Base-by-base conservation (phyloP, 345 rosid genomes). In the Crucihimalaya himalaica region DNA sequence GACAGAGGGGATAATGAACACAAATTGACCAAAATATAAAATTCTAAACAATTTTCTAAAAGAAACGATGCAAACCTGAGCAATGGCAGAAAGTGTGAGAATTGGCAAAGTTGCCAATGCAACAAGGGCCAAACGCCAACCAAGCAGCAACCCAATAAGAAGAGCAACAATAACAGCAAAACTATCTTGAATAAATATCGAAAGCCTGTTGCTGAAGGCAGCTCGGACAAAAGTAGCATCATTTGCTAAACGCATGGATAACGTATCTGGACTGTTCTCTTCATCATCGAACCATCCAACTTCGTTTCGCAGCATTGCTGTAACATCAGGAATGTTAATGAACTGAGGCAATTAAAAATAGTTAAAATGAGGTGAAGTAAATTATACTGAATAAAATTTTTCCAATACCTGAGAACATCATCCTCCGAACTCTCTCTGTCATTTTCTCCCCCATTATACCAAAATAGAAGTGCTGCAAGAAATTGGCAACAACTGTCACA, bases 381-480 rank as follows among this genome's bases (percentile, higher is more conserved):
- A 10, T 23, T 37, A 55, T 28, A 58, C 15, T 19, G 35, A 37
- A 15, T 40, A 35, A 8, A 42, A 64, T 57, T 13, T 16, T 27
- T 68, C 35, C 20, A 74, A 62, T 79, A 92, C 99, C 98, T 84
- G 98, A 92, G 84, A 95, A 95, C 99, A 95, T 95, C 99, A 95
- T 95, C 73, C 97, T 81, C 65, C 99, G 88, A 6, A 95, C 97
- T 64, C 98, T 84, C 74, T 92, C 97, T 2, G 99, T 95, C 99
- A 95, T 92, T 74, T 95, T 92, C 85, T 95, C 99, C 63, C 99
- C 99, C 99, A 95, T 95, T 69, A 95, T 95, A 63, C 99, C 99
- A 73, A 95, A 95, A 83, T 95, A 95, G 81, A 92, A 92, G 74
- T 95, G 99, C 81, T 95, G 99, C 88, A 95, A 82, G 74, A 95